Base-by-base conservation (phyloP, 352 stramenopile species). In the Phytophthora nicotianae region DNA sequence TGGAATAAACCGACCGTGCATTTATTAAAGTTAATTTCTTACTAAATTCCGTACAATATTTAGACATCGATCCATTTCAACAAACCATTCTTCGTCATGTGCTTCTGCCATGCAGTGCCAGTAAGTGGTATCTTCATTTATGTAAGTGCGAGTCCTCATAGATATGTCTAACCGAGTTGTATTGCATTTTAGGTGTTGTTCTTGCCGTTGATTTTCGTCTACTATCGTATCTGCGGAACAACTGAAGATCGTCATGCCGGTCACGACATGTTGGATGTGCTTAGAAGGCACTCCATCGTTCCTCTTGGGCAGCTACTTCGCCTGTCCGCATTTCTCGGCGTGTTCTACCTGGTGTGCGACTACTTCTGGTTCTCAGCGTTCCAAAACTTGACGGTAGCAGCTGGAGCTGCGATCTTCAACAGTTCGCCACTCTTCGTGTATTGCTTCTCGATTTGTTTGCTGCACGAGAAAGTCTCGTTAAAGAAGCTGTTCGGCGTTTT, bases 291-390 rank as follows among this genome's bases (percentile, higher is more conserved):
- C 59, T 79, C 63, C 23, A 65, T 74, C 16, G 11, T 82, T 14
- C 70, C 72, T 9, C 43, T 75, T 1, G 19, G 9, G 0, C 42
- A 66, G n/a, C 35, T 85, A 6, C 0, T 74, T 35, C 52, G 55
- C 1, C 59, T 79, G 11, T 74, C 78, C 1, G 61, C 56, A 2
- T 70, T 78, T 37, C 64, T 88, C 20, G 77, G 68, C 24, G 29
- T 70, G 2, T 81, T 85, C 67, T 85, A 82, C 58, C 72, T 70
- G 43, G 50, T 75, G 2, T 69, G 74, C 24, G 74, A 88, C 53
- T 88, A 84, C 72, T 85, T 88, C 35, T 86, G 75, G 79, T 88
- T 81, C 55, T 68, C 74, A 3, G 65, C 79, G 20, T 50, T 88
- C 5, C 54, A 69, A 29, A 65, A 60, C 46, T 63, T 86, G 49